These are phyloP conservation scores for Salix exigua DNA, from an alignment of 345 rosid species.

Conservation along the genomic window DNA sequence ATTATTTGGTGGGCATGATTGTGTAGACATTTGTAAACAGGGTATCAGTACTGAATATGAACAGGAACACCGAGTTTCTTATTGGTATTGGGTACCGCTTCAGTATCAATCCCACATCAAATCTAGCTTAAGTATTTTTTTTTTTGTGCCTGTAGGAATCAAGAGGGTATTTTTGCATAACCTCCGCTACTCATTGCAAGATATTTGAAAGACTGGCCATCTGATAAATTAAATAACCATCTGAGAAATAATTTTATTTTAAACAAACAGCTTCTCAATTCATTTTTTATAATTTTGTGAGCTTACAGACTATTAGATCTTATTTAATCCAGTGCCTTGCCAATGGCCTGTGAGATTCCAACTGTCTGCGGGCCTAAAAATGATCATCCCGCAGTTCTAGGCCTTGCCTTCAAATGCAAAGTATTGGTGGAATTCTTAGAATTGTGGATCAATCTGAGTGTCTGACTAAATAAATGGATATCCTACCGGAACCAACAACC, in stretches of 20 bases:
- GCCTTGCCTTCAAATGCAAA: too few relatives aligned
- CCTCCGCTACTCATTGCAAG: background rate
- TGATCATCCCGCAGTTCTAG: background rate
- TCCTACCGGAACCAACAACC: too few relatives aligned
- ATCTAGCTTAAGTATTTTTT: background rate
- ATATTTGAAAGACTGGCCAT: background rate
- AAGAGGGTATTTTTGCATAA: background rate
- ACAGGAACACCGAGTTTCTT: background rate
- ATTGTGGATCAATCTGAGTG: too few relatives aligned
- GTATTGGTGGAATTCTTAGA: too few relatives aligned
- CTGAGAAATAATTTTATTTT: too few relatives aligned
- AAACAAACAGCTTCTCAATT: background rate
- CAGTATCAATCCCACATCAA: background rate
- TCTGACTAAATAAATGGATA: too few relatives aligned
- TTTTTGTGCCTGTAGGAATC: background rate
- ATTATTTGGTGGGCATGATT: too few relatives aligned
- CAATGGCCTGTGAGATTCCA: too few relatives aligned
- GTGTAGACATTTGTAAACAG: background rate
- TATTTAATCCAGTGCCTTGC: too few relatives aligned
- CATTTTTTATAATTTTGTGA: background rate
- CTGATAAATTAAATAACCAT: too few relatives aligned
- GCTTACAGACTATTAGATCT: background rate
- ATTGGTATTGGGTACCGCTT: background rate
- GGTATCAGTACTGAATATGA: background rate
- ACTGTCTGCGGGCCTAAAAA: background rate